Base-by-base conservation (phyloP, 768 basidiomycete genomes). In the Lepiota venenata region DNA sequence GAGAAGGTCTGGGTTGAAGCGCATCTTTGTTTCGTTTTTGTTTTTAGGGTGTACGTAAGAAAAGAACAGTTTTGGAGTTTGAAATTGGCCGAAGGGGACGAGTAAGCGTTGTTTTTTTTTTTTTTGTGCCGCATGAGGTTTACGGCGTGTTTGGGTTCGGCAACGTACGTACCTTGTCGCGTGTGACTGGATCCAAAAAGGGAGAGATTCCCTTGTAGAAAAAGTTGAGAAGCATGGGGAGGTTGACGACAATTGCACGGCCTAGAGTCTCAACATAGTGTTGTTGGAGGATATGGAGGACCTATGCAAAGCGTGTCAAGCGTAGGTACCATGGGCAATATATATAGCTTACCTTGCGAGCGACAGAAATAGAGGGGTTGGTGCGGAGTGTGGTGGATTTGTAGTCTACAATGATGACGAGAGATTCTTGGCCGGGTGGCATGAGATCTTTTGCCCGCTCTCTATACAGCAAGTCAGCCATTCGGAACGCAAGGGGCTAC, bases 231-330 rank as follows among this genome's bases (percentile, higher is more conserved):
- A 92, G 75, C 58, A 78, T 69, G 3, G 92, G 91, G 22, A 93
- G 83, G 64, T 93, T 92, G 45, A 88, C 83, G 46, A 94, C 85
- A 37, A 93, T 74, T 25, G 89, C 92, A 11, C 90, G 80, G 27
- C 92, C 92, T 39, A 95, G 81, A 4, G 91, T 89, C 68, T 93
- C 91, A 32, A 88, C 88, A 62, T 95, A 95, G 66, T 95, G 91
- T 58, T 91, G 83, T 64, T 93, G 92, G 39, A 94, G 76, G 61
- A 94, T 92, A 52, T 78, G 74, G 18, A 94, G 77, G 5, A 87
- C 85, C 81, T 83, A 9, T 32, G 20, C 21, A 39, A 21, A 16
- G 3, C 18, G 38, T 48, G n/a, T 32, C 38, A 14, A 29, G 46
- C 4, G 29, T 15, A 9, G 29, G 22, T 37, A 2, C 5, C 25